phyloP scores from a whole-genome alignment of 352 stramenopile genomes.

The Globisporangium orthogonon region DNA sequence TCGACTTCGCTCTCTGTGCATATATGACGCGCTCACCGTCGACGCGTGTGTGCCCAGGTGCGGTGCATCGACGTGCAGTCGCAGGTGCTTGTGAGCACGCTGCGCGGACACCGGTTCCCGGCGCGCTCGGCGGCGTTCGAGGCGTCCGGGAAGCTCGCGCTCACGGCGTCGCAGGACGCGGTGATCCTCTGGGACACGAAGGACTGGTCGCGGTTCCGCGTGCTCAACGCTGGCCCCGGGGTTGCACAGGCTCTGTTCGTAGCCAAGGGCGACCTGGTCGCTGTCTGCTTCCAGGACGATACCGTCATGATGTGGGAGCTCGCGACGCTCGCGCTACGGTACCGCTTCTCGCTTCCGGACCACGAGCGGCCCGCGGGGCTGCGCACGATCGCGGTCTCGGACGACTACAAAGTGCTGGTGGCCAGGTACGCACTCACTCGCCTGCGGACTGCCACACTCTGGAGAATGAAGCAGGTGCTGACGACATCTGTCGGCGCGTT shows the following conservation, averaged over 20 bases:
- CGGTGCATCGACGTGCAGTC: conserved; percentile 75
- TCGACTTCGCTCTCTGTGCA: neutral
- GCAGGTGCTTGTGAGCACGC: conserved; percentile 70
- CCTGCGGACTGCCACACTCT: too few species aligned
- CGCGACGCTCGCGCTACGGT: conserved; percentile 60
- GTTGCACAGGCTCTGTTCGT: conserved; percentile 68
- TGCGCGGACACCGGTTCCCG: conserved; percentile 54
- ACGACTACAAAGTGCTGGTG: conserved; percentile 70
- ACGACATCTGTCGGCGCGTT: too few species aligned
- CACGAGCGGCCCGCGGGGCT: conserved; percentile 54
- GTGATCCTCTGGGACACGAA: conserved; percentile 84
- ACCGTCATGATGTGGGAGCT: conserved; percentile 87
- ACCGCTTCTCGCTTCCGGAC: conserved; percentile 61
- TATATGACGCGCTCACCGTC: neutral
- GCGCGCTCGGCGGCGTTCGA: conserved; percentile 63
- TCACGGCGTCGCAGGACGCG: conserved; percentile 70
- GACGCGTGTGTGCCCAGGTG: conserved; percentile 16
- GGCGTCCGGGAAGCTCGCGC: conserved; percentile 54
- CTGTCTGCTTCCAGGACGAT: conserved; percentile 77
- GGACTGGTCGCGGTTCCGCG: conserved; percentile 76
- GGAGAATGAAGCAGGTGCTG: neutral
- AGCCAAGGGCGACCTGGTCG: conserved; percentile 48
- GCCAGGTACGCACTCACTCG: conserved; percentile 51
- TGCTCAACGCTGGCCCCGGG: conserved; percentile 67
- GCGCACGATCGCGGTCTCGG: conserved; percentile 63